phyloP scores from a whole-genome alignment of 2,329 filamentous ascomycete genomes.

The Aspergillus udagawae region DNA sequence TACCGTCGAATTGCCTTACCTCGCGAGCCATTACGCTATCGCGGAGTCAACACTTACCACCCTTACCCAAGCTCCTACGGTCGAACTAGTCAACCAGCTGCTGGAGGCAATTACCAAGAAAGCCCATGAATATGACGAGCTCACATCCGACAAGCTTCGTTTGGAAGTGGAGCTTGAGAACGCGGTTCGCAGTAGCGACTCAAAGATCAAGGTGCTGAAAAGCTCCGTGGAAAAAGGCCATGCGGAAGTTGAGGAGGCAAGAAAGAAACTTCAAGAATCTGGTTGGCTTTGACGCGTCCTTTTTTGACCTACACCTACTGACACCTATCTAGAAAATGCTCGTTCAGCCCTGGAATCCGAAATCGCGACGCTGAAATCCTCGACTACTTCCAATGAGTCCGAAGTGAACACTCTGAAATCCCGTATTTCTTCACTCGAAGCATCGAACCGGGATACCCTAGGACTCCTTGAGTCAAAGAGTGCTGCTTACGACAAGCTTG shows the following conservation, averaged over 20 bases:
- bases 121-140: conserved; percentile 74
- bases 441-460: conserved; percentile 86
- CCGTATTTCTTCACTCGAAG: conserved; percentile 81
- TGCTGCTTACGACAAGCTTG: conserved; percentile 76
- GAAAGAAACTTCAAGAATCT: conserved; percentile 76
- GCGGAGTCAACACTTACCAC: conserved; percentile 54
- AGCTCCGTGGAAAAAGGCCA: conserved; percentile 75
- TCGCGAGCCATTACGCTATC: conserved; percentile 56
- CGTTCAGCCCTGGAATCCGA: conserved; percentile 76
- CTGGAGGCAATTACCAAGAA: conserved; percentile 72
- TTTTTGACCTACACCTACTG: conserved; percentile 8
- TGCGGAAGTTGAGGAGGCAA: conserved; percentile 76
- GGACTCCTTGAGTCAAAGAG: conserved; percentile 87
- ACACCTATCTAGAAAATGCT: conserved; percentile 60
- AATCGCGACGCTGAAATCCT: conserved; percentile 71
- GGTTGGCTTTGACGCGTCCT: conserved; percentile 49
- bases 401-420: conserved; percentile 71
- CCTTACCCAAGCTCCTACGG: conserved; percentile 59
- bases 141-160: conserved; percentile 83
- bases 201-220: conserved; percentile 77
- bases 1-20: conserved; percentile 55
- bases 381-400: conserved; percentile 62
- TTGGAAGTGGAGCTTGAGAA: conserved; percentile 92
- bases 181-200: conserved; percentile 76
- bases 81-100: conserved; percentile 71